Conservation (phyloP, 2,329 filamentous ascomycete genomes). For the Byssoonygena ceratinophila region DNA sequence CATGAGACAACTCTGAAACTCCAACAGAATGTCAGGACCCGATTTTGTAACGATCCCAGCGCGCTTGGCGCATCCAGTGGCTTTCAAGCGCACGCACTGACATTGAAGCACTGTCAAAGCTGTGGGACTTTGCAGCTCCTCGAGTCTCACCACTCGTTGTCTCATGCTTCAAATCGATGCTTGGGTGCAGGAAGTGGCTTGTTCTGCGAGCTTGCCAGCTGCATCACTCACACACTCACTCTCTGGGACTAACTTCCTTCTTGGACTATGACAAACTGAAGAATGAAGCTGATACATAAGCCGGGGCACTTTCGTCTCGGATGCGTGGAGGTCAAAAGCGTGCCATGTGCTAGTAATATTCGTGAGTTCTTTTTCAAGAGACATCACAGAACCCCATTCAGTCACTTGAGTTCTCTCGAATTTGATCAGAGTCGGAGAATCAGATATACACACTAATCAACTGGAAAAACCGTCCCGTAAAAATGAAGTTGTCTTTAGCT, state of each 20-base stretch:
- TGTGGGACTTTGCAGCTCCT: neutral
- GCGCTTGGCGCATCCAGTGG: slow-evolving; percentile 3
- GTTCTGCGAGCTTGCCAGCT: neutral
- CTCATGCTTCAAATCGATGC: neutral
- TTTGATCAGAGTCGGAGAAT: neutral
- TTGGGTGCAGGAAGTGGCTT: neutral
- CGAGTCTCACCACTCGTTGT: neutral
- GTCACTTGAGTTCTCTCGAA: neutral
- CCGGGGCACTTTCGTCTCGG: neutral
- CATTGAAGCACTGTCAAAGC: neutral
- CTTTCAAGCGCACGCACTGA: neutral
- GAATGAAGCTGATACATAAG: neutral
- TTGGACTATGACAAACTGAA: too few relatives aligned
- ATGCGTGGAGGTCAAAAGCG: neutral
- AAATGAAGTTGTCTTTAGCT: slow-evolving; percentile 3
- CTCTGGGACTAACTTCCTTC: neutral
- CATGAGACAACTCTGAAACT: slow-evolving; percentile 6
- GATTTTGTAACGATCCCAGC: slow-evolving; percentile 2
- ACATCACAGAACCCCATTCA: too few relatives aligned
- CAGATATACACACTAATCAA: neutral
- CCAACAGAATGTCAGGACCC: neutral
- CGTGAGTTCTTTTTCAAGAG: neutral
- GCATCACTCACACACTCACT: neutral
- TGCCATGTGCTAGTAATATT: neutral
- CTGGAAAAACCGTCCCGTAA: neutral